Base-by-base conservation (phyloP, 2,329 filamentous ascomycete genomes). In the Polytolypa hystricis region DNA sequence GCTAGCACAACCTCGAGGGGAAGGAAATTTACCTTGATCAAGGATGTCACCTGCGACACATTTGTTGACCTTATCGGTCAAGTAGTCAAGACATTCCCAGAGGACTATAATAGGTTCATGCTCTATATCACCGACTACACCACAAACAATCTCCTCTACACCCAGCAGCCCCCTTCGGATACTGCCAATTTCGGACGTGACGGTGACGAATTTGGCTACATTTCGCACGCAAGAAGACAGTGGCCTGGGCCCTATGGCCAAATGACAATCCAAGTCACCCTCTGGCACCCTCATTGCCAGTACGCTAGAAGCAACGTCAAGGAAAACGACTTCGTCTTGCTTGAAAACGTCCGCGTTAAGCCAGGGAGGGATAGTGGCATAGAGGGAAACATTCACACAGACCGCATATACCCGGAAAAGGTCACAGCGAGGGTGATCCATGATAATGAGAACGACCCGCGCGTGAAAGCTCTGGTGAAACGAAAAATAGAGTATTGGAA, bases 61-160 rank as follows among this genome's bases (percentile, higher is more conserved):
- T 93, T 79, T 51, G 75, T 71, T 48, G 76, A 94, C 52, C 53
- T 93, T 1, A 64, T 84, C 12, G 85, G 73, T 2, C 72, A 87
- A 51, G 74, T 93, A 2, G 70, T 86, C 31, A 77, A 70, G 45
- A 61, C 69, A 1, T 73, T 65, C 45, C 51, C 60, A 10, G 54
- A 48, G 17, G 55, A 59, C 26, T 48, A 47, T 30, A 66, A 70
- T 17, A 71, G 60, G 39, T 58, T 73, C 9, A 73, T 75, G 4
- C 45, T 94, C 0, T 86, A 86, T 65, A 63, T 93, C 12, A 81
- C 83, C 0, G 87, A 95, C 57, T 94, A 87, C 55, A 93, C 85
- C 0, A 62, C 73, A 34, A 84, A 95, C 49, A 51, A 65, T 0
- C 41, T 50, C 1, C 77, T 95, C 40, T 79, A 70, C 45, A 58